Conservation (phyloP, 2,329 filamentous ascomycete species). For the Aspergillus awamori region DNA sequence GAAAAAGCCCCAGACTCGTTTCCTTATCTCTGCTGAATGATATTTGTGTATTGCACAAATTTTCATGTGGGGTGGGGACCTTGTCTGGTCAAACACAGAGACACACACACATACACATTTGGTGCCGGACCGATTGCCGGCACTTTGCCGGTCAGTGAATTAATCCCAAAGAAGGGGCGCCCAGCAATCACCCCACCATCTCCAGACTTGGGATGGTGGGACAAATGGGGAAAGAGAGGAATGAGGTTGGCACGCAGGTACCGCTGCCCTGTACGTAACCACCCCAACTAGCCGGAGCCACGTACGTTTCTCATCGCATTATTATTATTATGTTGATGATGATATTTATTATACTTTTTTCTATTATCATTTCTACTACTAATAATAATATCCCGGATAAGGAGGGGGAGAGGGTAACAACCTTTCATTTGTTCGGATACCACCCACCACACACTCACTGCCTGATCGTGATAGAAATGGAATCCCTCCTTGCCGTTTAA, state of each 20-base stretch:
- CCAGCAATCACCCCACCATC: slow-evolving; percentile 16
- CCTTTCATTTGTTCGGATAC: too few relatives aligned
- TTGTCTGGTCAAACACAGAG: not conserved
- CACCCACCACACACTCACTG: too few relatives aligned
- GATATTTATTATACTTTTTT: not conserved
- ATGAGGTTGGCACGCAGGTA: slow-evolving; percentile 25
- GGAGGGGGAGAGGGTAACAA: too few relatives aligned
- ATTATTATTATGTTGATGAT: not conserved
- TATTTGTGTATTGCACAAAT: not conserved
- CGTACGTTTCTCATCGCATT: not conserved
- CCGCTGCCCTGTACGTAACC: slow-evolving; percentile 19
- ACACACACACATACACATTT: not conserved
- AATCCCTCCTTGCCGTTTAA: not conserved
- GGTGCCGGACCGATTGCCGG: slow-evolving; percentile 25
- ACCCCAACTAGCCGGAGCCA: not conserved
- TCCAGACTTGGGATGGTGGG: slow-evolving; percentile 19
- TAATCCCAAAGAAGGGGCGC: not conserved
- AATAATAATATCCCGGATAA: too few relatives aligned
- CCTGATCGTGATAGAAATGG: not conserved
- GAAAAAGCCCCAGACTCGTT: too few relatives aligned
- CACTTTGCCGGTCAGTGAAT: slow-evolving; percentile 6
- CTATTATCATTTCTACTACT: too few relatives aligned
- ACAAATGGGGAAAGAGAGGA: slow-evolving; percentile 20
- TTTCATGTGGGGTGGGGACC: not conserved
- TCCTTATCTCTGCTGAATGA: not conserved